Evolutionary conservation across 2,329 filamentous ascomycete genomes (phyloP), one percentile per base, ranked within the genome.

Genomic region (Pestalotiopsis sp.): DNA sequence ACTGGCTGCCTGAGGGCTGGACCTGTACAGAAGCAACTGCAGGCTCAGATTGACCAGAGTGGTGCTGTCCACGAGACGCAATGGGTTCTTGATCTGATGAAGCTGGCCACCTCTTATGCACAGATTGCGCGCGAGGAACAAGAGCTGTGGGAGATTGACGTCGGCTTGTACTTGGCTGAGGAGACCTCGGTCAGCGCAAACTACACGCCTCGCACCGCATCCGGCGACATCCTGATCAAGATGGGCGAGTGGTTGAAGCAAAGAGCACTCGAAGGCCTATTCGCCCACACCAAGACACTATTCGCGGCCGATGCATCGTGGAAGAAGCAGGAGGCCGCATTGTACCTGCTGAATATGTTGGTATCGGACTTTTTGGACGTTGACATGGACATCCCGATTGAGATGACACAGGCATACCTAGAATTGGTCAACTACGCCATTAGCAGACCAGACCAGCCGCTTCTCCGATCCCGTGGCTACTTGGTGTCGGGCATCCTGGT

Each of bases 131-230:
- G 90, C 36, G 96, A 99, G 79, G 96, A 98, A 77, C 94, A 98
- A 81, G 94, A 93, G 7, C 82, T 99, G 11, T 99, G 96, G 96
- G 94, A 98, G 74, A 94, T 98, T 71, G 96, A 99, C 79, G 92
- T 97, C 73, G 98, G 97, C 69, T 88, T 99, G 2, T 99, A 97
- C 80, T 86, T 99, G 61, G 95, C 94, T 0, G 96, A 99, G 80
- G 95, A 98, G 82, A 95, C 94, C 2, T 95, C 94, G 2, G 92
- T 98, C 20, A 97, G 94, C 13, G 93, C 95, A 39, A 98, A 98
- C 80, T 99, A 98, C 82, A 98, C 96, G 0, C 93, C 96, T 14
- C 90, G 96, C 73, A 97, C 94, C 20, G 96, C 95, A 56, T 96
- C 94, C 72, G 95, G 94, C 63, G 96, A 98, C 78, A 84, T 99